phyloP scores from a whole-genome alignment of 2,329 filamentous ascomycete species.

The Lachnellula occidentalis region DNA sequence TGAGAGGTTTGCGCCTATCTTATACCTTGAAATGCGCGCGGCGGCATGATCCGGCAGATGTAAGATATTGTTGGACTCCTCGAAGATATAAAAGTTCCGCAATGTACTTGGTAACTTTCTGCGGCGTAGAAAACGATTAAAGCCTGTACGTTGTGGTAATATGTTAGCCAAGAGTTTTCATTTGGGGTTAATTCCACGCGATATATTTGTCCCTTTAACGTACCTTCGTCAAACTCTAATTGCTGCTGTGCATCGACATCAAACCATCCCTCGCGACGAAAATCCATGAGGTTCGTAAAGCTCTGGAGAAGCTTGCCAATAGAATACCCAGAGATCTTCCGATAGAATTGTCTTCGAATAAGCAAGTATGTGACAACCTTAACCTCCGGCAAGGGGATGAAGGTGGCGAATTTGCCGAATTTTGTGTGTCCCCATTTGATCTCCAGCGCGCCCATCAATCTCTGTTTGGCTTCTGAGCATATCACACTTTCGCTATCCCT shows the following conservation, averaged over 20 bases:
- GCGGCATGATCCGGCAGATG: neutral
- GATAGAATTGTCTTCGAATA: constrained; percentile 20
- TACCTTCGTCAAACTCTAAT: neutral
- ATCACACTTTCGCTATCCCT: constrained; percentile 5
- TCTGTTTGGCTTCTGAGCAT: constrained; percentile 13
- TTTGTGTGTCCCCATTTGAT: constrained; percentile 7
- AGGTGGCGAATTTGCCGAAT: neutral
- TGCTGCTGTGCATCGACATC: neutral
- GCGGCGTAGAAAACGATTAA: neutral
- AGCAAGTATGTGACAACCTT: constrained; percentile 13
- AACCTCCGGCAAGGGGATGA: constrained; percentile 10
- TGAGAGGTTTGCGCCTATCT: neutral
- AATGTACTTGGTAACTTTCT: neutral
- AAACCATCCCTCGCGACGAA: neutral
- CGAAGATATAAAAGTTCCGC: neutral
- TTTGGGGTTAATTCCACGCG: neutral
- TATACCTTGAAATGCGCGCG: neutral
- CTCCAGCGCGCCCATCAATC: constrained; percentile 14
- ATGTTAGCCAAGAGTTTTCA: neutral
- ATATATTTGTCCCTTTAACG: neutral
- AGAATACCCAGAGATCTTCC: constrained; percentile 12
- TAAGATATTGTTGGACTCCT: neutral
- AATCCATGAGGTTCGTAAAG: constrained; percentile 4
- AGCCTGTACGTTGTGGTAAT: neutral
- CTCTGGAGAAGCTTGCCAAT: constrained; percentile 13